phyloP scores from a whole-genome alignment of 257 asterid genomes.

The Agastache rugosa region DNA sequence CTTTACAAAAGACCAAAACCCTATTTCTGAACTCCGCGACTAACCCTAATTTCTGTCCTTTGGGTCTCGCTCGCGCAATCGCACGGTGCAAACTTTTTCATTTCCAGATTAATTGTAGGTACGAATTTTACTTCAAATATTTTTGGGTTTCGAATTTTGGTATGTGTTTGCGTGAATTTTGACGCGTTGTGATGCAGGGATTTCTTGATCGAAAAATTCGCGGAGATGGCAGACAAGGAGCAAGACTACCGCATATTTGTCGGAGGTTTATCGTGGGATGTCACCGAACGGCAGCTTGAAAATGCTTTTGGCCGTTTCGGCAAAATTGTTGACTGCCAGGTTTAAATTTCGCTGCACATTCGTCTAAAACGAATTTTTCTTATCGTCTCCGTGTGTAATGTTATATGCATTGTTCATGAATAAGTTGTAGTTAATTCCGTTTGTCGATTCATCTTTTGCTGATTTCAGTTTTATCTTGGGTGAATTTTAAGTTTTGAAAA shows the following conservation, averaged over 20 bases:
- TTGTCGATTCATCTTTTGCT: not conserved
- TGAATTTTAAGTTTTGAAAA: not conserved
- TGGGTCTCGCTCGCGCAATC: slow-evolving; percentile 7
- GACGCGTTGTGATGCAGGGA: slow-evolving; percentile 30
- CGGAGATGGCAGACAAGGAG: slow-evolving; percentile 75
- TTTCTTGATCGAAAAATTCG: not conserved
- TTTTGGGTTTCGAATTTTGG: not conserved
- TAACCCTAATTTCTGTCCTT: slow-evolving; percentile 32
- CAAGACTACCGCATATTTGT: slow-evolving; percentile 85
- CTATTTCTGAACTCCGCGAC: slow-evolving; percentile 8
- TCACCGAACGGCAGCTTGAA: slow-evolving; percentile 92
- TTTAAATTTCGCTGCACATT: slow-evolving; percentile 34
- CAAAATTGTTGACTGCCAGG: slow-evolving; percentile 89
- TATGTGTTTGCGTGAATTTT: slow-evolving; percentile 24
- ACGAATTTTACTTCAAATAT: not conserved
- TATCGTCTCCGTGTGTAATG: not conserved
- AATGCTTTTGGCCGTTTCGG: slow-evolving; percentile 83
- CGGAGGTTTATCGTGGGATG: slow-evolving; percentile 90
- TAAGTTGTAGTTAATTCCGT: not conserved
- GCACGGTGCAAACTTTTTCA: not conserved
- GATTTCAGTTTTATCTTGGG: not conserved
- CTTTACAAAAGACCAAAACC: slow-evolving; percentile 25
- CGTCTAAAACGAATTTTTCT: not conserved
- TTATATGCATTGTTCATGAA: not conserved
- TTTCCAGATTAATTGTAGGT: not conserved